Percentiles rank a stretch among this genome's conserved stretches.
Conservation (phyloP, 192 early-diverging fungal genomes). For the Coemansia sp. region DNA sequence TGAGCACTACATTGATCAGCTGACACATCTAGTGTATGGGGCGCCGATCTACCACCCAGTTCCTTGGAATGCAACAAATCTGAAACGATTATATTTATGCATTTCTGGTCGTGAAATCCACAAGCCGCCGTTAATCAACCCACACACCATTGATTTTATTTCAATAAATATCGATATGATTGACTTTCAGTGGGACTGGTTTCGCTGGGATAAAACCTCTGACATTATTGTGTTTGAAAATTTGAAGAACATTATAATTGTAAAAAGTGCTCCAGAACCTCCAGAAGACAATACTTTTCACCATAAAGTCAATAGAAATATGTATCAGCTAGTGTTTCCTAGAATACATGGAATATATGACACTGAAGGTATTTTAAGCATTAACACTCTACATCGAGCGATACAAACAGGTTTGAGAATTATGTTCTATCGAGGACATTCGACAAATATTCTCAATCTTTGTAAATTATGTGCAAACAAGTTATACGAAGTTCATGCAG, state of each 20-base stretch:
- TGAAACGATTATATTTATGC: background rate
- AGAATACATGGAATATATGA: background rate
- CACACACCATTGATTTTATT: background rate
- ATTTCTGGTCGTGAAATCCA: background rate
- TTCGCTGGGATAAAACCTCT: background rate
- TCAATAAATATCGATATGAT: background rate
- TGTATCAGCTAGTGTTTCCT: background rate
- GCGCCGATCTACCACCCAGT: background rate
- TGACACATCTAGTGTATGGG: background rate
- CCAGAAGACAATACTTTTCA: background rate
- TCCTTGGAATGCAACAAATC: background rate
- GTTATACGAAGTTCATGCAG: background rate
- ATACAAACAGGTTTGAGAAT: background rate
- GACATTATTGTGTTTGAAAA: background rate
- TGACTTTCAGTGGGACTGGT: background rate
- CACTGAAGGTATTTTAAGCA: background rate
- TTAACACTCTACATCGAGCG: background rate
- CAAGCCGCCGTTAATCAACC: background rate
- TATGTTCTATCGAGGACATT: background rate
- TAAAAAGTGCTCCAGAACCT: too few relatives aligned
- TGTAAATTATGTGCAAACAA: background rate
- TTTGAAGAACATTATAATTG: background rate
- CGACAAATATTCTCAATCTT: background rate
- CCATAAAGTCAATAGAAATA: background rate
- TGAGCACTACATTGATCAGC: background rate